Base-by-base conservation (phyloP, 179 eudicot species). In the Carnegiea gigantea region DNA sequence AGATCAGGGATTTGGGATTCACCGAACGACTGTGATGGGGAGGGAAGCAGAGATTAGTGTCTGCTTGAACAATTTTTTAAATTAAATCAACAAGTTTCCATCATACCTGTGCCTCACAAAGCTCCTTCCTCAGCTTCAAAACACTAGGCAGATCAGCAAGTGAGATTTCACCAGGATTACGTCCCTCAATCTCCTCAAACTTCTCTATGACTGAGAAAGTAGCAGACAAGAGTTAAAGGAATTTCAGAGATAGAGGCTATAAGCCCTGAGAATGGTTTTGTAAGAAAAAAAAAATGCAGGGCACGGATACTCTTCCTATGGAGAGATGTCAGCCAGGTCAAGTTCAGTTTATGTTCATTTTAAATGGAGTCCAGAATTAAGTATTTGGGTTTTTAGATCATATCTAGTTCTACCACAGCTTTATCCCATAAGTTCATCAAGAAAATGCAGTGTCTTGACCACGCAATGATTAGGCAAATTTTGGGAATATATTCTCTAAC, bases 1-100 rank as follows among this genome's bases (percentile, higher is more conserved):
- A 90, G 73, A 84, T 90, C 98, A 3, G 98, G 96, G 79, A 92
- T 87, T 86, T 84, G 94, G 77, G 99, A 86, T 88, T 92, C 98
- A 59, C 67, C 86, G 23, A 89, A 17, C 8, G 90, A 88, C 99
- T 96, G 93, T 85, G 84, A 65, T 28, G 79, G 30, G 13, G 26
- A 68, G 36, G 18, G 59, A 72, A 36, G 38, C n/a, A 60, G 23
- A 33, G 73, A 26, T 43, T 11, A 78, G 1, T 9, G 9, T 43
- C 26, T 1, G 23, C 18, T 26, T 75, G 15, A 4, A 43, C 10
- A n/a, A 12, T 20, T 67, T 65, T 33, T 18, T 11, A 40, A 54
- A 40, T 10, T 36, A 43, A 46, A 71, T n/a, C 14, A 73, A 21
- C n/a, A 59, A 33, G 70, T 46, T 36, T 74, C 20, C 36, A 49